A percentile compares a stretch with the other conserved stretches of the same genome.
phyloP scores from a whole-genome alignment of 306 rosid genomes.

The Vigna reflexopilosa region DNA sequence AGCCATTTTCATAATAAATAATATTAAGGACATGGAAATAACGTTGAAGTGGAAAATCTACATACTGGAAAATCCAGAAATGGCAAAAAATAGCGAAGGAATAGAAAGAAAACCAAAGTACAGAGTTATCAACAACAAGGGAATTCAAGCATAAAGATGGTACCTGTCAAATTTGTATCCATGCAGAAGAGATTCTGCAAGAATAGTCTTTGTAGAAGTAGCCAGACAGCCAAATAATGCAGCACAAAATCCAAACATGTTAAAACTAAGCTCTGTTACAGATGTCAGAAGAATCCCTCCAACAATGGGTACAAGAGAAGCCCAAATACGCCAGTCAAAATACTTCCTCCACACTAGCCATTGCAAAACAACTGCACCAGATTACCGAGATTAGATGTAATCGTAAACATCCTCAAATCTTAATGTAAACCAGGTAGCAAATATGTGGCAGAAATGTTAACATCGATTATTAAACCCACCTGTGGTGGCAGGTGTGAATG shows the following conservation, averaged over 20 bases:
- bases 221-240: conserved; percentile 97
- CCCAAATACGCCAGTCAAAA: conserved; percentile 96
- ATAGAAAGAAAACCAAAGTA: conserved; percentile 32
- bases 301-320: conserved; percentile 92
- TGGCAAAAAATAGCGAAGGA: not conserved
- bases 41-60: conserved; percentile 19
- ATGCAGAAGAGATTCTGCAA: conserved; percentile 90
- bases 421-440: conserved; percentile 16
- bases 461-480: conserved; percentile 54
- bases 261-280: conserved; percentile 93
- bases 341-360: conserved; percentile 95
- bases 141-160: conserved; percentile 34
- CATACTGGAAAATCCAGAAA: conserved; percentile 24
- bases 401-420: conserved; percentile 20
- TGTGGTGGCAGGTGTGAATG: conserved; percentile 98
- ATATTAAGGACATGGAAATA: not conserved
- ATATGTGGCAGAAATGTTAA: conserved; percentile 9
- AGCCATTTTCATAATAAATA: conserved; percentile 8
- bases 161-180: conserved; percentile 99
- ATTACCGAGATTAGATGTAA: conserved; percentile 48
- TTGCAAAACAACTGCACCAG: conserved; percentile 80
- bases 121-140: conserved; percentile 10
- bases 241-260: conserved; percentile 93
- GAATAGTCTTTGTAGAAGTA: conserved; percentile 96
- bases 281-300: conserved; percentile 99